These are phyloP conservation scores for Phyllosticta citrichinensis DNA, from an alignment of 2,329 filamentous ascomycete species.

Conservation along the genomic window DNA sequence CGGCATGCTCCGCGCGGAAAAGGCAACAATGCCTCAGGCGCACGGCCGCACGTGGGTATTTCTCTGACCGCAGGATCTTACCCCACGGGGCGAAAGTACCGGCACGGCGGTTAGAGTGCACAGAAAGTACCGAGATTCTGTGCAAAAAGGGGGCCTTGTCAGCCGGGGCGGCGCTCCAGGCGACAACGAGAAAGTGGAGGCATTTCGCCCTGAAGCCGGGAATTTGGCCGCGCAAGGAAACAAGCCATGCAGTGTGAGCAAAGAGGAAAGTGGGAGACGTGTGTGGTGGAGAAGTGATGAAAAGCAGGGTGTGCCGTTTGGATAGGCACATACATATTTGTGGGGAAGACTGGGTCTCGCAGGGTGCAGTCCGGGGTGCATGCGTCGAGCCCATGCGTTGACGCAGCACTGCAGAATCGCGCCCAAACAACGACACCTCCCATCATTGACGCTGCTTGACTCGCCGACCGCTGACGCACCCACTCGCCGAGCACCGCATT, in stretches of 20 bases:
- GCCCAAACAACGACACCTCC: not conserved
- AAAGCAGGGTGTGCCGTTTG: not conserved
- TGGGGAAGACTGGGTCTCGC: not conserved
- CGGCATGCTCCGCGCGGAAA: not conserved
- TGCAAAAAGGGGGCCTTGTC: not conserved
- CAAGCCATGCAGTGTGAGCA: not conserved
- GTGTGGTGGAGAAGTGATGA: not conserved
- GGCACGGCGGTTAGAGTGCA: not conserved
- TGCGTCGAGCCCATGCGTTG: not conserved
- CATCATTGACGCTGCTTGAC: not conserved
- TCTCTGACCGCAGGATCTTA: not conserved
- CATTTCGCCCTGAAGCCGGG: not conserved
- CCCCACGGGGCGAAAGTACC: not conserved
- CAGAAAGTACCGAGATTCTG: not conserved
- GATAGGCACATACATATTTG: not conserved
- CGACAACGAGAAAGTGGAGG: not conserved
- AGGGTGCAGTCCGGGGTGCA: not conserved
- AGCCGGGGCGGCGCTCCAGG: not conserved
- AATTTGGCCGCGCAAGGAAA: not conserved
- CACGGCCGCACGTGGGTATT: not conserved
- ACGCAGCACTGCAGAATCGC: not conserved
- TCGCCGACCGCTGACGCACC: not conserved
- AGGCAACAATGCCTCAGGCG: not conserved
- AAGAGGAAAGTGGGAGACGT: not conserved
- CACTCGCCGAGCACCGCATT: not conserved